These are phyloP conservation scores for Trichopus zeylanicus DNA, from an alignment of 116 monocot genomes.

Conservation along the genomic window DNA sequence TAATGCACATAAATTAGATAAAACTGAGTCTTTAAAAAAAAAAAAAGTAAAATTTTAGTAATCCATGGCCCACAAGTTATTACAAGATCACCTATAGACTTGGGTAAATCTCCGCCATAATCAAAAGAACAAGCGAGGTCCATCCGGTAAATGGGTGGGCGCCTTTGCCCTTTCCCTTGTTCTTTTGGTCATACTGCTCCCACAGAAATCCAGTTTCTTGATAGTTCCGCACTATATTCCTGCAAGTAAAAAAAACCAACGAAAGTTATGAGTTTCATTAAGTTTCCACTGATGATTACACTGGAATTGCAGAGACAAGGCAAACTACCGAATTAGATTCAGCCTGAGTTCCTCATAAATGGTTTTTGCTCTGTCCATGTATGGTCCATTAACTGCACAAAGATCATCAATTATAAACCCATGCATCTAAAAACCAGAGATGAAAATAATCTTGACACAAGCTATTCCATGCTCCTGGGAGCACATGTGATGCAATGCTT, in stretches of 20 bases:
- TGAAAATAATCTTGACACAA: background rate
- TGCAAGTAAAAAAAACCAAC: conserved; percentile 10
- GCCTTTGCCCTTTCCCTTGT: conserved; percentile 83
- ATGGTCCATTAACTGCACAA: conserved; percentile 73
- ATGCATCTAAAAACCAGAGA: background rate
- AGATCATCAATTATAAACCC: background rate
- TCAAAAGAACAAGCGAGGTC: conserved; percentile 83
- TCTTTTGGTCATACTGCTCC: conserved; percentile 91
- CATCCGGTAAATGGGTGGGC: conserved; percentile 87
- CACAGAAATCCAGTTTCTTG: conserved; percentile 75
- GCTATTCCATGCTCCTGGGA: background rate
- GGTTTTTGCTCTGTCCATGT: conserved; percentile 26
- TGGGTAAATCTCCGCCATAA: conserved; percentile 73
- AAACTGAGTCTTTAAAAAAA: no score
- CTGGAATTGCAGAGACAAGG: background rate
- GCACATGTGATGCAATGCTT: background rate
- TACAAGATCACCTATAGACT: background rate
- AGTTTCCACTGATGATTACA: background rate
- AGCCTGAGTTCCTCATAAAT: conserved; percentile 72
- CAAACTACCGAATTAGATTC: conserved; percentile 75
- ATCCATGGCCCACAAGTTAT: background rate
- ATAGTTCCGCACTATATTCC: conserved; percentile 80
- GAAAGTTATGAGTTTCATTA: background rate
- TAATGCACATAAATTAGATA: no score
- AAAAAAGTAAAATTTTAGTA: no score